These are phyloP conservation scores for Coemansia sp. DNA, from an alignment of 192 early-diverging fungal species.

Conservation along the genomic window DNA sequence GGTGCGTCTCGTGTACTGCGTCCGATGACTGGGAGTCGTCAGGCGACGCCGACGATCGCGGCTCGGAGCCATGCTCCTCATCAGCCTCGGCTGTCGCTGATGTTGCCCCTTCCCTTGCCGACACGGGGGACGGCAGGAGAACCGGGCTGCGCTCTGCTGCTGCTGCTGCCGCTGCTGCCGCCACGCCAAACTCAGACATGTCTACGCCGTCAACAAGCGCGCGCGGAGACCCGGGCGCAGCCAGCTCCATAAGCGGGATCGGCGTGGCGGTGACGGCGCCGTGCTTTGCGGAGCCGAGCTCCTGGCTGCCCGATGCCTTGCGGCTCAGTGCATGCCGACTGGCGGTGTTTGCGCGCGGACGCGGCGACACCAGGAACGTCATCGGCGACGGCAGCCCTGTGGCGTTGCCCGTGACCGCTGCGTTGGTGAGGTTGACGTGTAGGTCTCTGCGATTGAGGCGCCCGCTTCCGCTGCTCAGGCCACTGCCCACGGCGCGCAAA, in stretches of 20 bases:
- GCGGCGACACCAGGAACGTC: constrained; percentile 49
- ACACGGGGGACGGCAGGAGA: constrained; percentile 27
- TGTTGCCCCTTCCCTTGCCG: too few relatives aligned
- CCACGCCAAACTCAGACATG: constrained; percentile 48
- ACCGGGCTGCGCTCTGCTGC: constrained; percentile 4
- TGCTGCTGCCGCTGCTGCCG: constrained; percentile 1
- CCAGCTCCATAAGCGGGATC: constrained; percentile 31
- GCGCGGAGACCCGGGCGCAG: constrained; percentile 29
- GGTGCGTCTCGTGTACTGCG: constrained; percentile 77
- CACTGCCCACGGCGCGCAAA: constrained; percentile 39
- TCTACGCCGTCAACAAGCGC: constrained; percentile 34
- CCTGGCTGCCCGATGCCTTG: constrained; percentile 19
- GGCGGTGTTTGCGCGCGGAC: constrained; percentile 37
- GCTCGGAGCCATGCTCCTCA: constrained; percentile 6
- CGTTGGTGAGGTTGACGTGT: constrained; percentile 8
- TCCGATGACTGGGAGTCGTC: constrained; percentile 10
- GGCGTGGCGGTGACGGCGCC: constrained; percentile 28
- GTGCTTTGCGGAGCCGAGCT: constrained; percentile 30
- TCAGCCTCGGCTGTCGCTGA: too few relatives aligned
- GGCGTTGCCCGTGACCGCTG: constrained; percentile 14
- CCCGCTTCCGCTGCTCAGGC: constrained; percentile 11
- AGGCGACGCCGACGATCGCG: background rate
- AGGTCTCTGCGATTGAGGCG: constrained; percentile 15
- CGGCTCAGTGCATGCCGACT: constrained; percentile 24
- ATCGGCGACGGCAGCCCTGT: constrained; percentile 30